These are phyloP conservation scores for Pythium rhizo-oryzae DNA, from an alignment of 352 stramenopile genomes.

Conservation along the genomic window DNA sequence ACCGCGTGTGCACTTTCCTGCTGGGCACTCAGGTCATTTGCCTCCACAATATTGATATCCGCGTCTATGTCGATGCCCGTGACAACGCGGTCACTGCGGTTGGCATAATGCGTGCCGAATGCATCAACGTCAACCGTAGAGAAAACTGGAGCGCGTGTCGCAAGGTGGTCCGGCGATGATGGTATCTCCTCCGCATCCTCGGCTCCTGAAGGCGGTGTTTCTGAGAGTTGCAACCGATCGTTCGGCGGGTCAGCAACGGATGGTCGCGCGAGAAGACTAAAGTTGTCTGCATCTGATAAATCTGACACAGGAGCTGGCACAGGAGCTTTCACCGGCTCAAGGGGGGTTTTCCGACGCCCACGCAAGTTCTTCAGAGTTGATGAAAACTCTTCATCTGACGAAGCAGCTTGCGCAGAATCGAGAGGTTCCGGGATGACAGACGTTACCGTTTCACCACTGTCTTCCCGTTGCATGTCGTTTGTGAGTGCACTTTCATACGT, in stretches of 20 bases:
- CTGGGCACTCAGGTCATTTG: not conserved
- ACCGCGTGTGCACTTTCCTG: not conserved
- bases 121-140: not conserved
- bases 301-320: not conserved
- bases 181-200: not conserved
- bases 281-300: not conserved
- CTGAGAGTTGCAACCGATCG: not conserved
- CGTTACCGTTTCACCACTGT: not conserved
- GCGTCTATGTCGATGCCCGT: not conserved
- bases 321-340: not conserved
- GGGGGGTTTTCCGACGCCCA: not conserved
- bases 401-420: not conserved
- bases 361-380: constrained; percentile 27
- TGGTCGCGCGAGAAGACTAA: not conserved
- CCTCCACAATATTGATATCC: not conserved
- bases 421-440: not conserved
- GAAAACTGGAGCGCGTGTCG: not conserved
- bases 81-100: not conserved
- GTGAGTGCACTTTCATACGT: not conserved
- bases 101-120: not conserved
- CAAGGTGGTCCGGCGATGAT: not conserved
- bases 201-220: not conserved
- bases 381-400: constrained; percentile 35
- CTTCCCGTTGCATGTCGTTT: not conserved
- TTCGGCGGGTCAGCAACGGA: not conserved